Conservation (phyloP, 2,329 filamentous ascomycete species). For the Colletotrichum salicis region DNA sequence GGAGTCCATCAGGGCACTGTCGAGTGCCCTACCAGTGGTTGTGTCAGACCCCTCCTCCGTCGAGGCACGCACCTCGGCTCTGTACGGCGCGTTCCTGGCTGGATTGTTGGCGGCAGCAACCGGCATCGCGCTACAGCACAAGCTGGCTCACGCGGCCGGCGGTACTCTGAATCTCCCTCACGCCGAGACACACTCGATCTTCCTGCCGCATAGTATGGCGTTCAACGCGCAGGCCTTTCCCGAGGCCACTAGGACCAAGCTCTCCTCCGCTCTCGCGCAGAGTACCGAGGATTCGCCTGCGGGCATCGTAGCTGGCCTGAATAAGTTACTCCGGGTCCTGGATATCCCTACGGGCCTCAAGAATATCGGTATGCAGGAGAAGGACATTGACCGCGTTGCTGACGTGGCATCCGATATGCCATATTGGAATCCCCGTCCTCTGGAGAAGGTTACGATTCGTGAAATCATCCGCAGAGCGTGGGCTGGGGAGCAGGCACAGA, state of each 20-base stretch:
- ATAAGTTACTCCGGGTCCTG: conserved; percentile 42
- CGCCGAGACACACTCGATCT: conserved; percentile 33
- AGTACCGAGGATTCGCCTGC: conserved; percentile 18
- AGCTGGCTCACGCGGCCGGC: conserved; percentile 32
- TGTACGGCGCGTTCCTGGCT: conserved; percentile 34
- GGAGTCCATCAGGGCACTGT: conserved; percentile 34
- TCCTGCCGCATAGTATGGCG: conserved; percentile 31
- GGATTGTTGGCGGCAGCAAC: conserved; percentile 25
- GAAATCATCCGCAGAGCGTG: conserved; percentile 67
- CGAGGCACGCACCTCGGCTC: conserved; percentile 52
- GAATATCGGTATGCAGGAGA: conserved; percentile 67
- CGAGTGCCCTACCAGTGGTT: conserved; percentile 61
- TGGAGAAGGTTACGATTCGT: conserved; percentile 61
- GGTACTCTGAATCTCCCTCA: conserved; percentile 31
- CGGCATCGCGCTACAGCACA: conserved; percentile 33
- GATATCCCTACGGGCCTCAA: conserved; percentile 62
- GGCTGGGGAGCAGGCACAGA: conserved; percentile 65
- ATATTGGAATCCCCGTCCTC: conserved; percentile 66
- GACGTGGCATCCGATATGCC: conserved; percentile 66
- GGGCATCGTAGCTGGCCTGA: conserved; percentile 29
- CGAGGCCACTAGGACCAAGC: background rate
- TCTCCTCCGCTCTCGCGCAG: conserved; percentile 22
- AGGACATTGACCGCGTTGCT: conserved; percentile 65
- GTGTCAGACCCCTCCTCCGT: conserved; percentile 54
- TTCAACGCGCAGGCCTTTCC: conserved; percentile 25